These are phyloP conservation scores for Mucor velutinosus DNA, from an alignment of 371 early-diverging fungal species.

Conservation along the genomic window DNA sequence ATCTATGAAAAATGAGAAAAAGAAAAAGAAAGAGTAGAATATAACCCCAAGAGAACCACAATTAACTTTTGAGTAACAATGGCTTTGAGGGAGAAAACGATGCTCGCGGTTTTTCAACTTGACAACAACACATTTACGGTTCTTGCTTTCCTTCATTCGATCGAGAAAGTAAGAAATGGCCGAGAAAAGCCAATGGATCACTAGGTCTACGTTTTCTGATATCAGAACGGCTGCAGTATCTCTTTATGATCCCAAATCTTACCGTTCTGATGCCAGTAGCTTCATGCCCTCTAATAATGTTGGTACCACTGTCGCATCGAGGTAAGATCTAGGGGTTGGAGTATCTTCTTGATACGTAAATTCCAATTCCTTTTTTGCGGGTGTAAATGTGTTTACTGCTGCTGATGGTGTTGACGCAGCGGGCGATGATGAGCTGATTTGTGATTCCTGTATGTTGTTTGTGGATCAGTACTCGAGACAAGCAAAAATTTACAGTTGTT, in stretches of 20 bases:
- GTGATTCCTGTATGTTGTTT: background rate
- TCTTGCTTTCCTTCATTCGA: slow-evolving; percentile 17
- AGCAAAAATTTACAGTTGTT: background rate
- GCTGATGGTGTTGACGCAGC: background rate
- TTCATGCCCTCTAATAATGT: slow-evolving; percentile 70
- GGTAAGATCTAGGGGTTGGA: slow-evolving; percentile 56
- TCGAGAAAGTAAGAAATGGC: slow-evolving; percentile 41
- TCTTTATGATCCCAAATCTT: background rate
- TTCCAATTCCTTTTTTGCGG: background rate
- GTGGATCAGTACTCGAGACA: background rate
- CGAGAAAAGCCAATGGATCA: slow-evolving; percentile 50
- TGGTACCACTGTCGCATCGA: slow-evolving; percentile 64
- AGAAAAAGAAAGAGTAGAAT: background rate
- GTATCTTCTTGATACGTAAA: slow-evolving; percentile 12
- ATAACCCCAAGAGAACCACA: background rate
- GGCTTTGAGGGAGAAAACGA: background rate
- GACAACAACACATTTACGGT: background rate
- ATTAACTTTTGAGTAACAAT: slow-evolving; percentile 2
- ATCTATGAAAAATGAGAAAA: background rate
- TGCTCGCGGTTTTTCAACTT: background rate
- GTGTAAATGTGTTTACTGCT: background rate
- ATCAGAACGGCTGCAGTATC: background rate
- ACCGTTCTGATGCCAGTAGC: slow-evolving; percentile 61
- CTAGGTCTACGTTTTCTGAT: slow-evolving; percentile 30
- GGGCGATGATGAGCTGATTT: background rate